Base-by-base conservation (phyloP, 2,329 filamentous ascomycete species). In the Beauveria sp. region DNA sequence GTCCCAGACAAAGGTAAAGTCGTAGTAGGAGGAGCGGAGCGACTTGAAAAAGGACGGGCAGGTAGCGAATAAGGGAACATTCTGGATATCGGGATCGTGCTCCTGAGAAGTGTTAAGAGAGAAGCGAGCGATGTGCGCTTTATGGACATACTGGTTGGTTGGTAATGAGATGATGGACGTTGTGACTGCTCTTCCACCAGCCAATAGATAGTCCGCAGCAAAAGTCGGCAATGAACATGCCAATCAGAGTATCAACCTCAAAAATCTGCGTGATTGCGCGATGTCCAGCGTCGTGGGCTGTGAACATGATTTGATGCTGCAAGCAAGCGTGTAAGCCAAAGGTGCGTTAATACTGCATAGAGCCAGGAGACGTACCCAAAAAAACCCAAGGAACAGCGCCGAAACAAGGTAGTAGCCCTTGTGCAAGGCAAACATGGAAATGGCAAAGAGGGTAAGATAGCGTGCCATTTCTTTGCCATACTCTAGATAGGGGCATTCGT, bases 151-250 rank as follows among this genome's bases (percentile, higher is more conserved):
- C 77, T 2, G 84, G 83, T 66, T 81, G 77, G 75, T 88, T 88
- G 49, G 86, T 88, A 61, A 88, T 75, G 3, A 88, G 78, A 66
- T 88, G 86, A 70, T 88, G 86, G 3, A 88, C 83, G 61, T 88
- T 88, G 75, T 88, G 86, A 58, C 81, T 86, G 67, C 82, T 82
- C 75, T 88, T 88, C 85, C 85, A 88, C 85, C 85, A 88, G 20
- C 85, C 85, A 60, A 88, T 84, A 3, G 83, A 86, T 20, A 88
- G 76, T 42, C 85, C 85, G 65, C 85, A 86, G 75, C 83, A 84
- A 67, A 87, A 86, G 68, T 88, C 84, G 51, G 83, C 85, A 42
- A 88, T 77, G 66, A 87, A 85, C 63, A 86, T 79, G 53, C 79
- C 85, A 60, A 88, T 84, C 4, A 86, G 68, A 0, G 82, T 85